Percentiles rank a stretch among this genome's conserved stretches.
These are phyloP conservation scores for Candida orba DNA, from an alignment of 805 yeast genomes.

Conservation along the genomic window DNA sequence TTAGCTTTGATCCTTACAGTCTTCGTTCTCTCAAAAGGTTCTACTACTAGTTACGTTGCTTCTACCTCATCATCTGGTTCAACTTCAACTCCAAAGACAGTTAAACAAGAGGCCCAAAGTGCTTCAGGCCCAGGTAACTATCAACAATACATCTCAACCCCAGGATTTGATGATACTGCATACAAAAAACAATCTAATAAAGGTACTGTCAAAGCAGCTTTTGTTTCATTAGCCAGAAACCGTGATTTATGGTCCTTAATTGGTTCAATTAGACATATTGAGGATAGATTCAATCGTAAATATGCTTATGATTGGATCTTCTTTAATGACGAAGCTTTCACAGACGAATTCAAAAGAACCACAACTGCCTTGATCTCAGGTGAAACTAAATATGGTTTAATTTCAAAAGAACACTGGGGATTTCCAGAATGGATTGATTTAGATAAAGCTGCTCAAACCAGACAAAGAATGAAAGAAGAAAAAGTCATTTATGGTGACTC, in stretches of 20 bases:
- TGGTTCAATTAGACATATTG: conserved; percentile 55
- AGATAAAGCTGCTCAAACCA: conserved; percentile 37
- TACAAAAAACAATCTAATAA: conserved; percentile 19
- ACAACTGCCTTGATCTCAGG: conserved; percentile 53
- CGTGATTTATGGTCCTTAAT: conserved; percentile 51
- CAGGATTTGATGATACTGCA: conserved; percentile 12
- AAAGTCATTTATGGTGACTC: conserved; percentile 52
- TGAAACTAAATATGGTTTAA: conserved; percentile 50
- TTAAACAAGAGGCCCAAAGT: conserved; percentile 10
- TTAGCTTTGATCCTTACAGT: conserved; percentile 19
- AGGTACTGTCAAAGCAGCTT: conserved; percentile 45
- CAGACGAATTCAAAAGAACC: conserved; percentile 43
- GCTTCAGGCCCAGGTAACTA: conserved; percentile 10
- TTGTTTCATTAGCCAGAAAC: conserved; percentile 67
- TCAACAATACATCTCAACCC: conserved; percentile 6
- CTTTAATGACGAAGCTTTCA: conserved; percentile 61
- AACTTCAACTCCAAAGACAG: not conserved
- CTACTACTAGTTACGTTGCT: conserved; percentile 19
- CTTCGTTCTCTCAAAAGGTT: conserved; percentile 23
- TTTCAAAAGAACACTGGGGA: conserved; percentile 61
- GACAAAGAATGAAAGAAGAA: conserved; percentile 37
- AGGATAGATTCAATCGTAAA: conserved; percentile 57
- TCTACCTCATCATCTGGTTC: conserved; percentile 1
- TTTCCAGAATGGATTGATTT: conserved; percentile 61
- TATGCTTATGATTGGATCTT: conserved; percentile 77